Conservation (phyloP, 2,329 filamentous ascomycete genomes). For the Sporothrix globosa region DNA sequence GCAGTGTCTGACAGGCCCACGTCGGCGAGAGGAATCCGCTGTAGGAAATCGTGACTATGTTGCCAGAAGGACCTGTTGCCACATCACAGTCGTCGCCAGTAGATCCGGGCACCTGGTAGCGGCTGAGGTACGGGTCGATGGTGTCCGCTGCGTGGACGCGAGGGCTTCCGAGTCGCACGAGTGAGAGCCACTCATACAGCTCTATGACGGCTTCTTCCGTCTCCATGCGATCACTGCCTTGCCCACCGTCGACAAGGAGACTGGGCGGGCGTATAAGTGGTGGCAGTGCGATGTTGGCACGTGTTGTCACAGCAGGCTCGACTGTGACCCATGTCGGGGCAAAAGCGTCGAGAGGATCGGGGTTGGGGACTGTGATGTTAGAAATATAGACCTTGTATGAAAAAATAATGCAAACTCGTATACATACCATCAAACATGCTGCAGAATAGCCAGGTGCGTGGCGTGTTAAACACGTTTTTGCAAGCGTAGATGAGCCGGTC, state of each 20-base stretch:
- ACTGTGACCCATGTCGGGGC: conserved; percentile 51
- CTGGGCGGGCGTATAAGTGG: conserved; percentile 42
- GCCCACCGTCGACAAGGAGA: conserved; percentile 44
- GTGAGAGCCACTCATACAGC: conserved; percentile 73
- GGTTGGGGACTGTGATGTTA: conserved; percentile 49
- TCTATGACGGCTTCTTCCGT: conserved; percentile 67
- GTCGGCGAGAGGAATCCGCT: conserved; percentile 59
- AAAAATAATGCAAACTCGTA: background rate
- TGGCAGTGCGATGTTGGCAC: conserved; percentile 42
- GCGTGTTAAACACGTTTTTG: conserved; percentile 71
- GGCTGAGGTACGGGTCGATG: conserved; percentile 70
- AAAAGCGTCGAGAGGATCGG: conserved; percentile 54
- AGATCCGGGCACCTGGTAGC: conserved; percentile 62
- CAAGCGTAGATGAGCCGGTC: conserved; percentile 77
- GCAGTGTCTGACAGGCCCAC: conserved; percentile 56
- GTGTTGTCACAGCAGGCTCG: conserved; percentile 41
- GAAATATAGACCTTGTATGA: conserved; percentile 29
- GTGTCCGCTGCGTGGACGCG: conserved; percentile 60
- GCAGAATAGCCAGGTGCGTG: conserved; percentile 77
- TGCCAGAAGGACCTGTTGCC: background rate
- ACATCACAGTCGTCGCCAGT: background rate
- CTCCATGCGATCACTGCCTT: conserved; percentile 48
- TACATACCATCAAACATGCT: conserved; percentile 56
- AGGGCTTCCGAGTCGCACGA: conserved; percentile 69
- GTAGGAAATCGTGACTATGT: conserved; percentile 60